Evolutionary conservation across 2,329 filamentous ascomycete genomes (phyloP), one percentile per base, ranked within the genome.

Genomic region (Trichoderma guizhouense): DNA sequence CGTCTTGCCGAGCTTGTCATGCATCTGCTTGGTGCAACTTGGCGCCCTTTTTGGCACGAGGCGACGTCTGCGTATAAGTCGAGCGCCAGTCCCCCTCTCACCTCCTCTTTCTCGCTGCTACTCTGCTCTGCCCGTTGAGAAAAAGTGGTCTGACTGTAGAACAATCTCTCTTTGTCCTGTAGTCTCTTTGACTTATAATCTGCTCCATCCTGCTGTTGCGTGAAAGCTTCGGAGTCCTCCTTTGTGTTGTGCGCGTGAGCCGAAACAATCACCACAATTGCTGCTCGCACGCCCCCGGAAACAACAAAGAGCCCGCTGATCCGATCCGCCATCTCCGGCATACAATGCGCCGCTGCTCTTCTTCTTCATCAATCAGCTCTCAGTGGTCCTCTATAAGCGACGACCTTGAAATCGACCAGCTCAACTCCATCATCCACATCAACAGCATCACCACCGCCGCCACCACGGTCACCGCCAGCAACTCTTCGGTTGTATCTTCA

Each of bases 341-440:
- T 57, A 63, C 60, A 43, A 63, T 64, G 58, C 68, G 60, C 60
- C 60, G 68, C 30, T 55, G 43, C 53, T 72, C 76, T 30, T 76
- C 77, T 61, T 71, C 78, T 12, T 71, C 72, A 36, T 69, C 72
- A 61, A 72, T 75, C 60, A 62, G 65, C 55, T 73, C 73, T 8
- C 34, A 64, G 28, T 75, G 75, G 76, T 75, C 73, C 67, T 66
- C 73, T 39, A 72, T 32, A 70, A 72, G 60, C 12, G 73, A 74
- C 43, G 68, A 70, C 30, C 30, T 32, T 32, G 30, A 32, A 32
- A 32, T 32, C 32, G 32, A 5, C 51, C 58, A 51, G 39, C 53
- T 63, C 14, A 47, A 30, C 51, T 43, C 32, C 47, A 69, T 69
- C 9, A 30, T 53, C 57, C 66, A 57, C 28, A n/a, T 53, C 28